A percentile compares a stretch with the other conserved stretches of the same genome.
These are phyloP conservation scores for Nigrospora sphaerica DNA, from an alignment of 2,329 filamentous ascomycete species.

Conservation along the genomic window DNA sequence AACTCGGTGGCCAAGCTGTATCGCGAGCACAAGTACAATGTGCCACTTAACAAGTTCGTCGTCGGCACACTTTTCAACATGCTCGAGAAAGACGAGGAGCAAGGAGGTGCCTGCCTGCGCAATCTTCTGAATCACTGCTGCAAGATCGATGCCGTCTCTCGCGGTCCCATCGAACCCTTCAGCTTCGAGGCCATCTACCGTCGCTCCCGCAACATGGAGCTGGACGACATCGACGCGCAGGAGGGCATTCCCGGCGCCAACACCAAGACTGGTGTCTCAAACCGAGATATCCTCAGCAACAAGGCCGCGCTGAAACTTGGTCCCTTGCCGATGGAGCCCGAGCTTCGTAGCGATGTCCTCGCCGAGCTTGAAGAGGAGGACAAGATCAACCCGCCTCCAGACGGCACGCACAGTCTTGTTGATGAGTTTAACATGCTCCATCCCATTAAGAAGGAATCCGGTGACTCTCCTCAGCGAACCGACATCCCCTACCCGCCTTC, in stretches of 20 bases:
- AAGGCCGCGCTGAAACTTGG: slow-evolving; percentile 64
- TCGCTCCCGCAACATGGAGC: slow-evolving; percentile 51
- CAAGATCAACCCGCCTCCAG: slow-evolving; percentile 60
- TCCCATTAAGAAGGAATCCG: slow-evolving; percentile 83
- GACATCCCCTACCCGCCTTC: slow-evolving; percentile 85
- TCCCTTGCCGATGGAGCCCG: slow-evolving; percentile 73
- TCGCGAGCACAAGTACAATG: slow-evolving; percentile 76
- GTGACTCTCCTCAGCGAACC: slow-evolving; percentile 70
- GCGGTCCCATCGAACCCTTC: slow-evolving; percentile 58
- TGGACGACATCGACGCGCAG: slow-evolving; percentile 55
- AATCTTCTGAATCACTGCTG: slow-evolving; percentile 61
- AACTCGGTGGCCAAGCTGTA: slow-evolving; percentile 78
- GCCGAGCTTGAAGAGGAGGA: slow-evolving; percentile 85
- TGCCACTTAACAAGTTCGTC: slow-evolving; percentile 81
- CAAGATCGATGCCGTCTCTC: slow-evolving; percentile 48
- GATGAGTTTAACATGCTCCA: slow-evolving; percentile 79
- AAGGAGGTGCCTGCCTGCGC: slow-evolving; percentile 72
- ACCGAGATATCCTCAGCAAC: slow-evolving; percentile 52
- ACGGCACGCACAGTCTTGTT: slow-evolving; percentile 66
- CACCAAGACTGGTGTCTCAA: slow-evolving; percentile 52
- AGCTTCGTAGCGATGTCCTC: slow-evolving; percentile 77
- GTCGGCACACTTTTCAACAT: slow-evolving; percentile 81
- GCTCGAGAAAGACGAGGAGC: slow-evolving; percentile 76
- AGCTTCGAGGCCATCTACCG: slow-evolving; percentile 55
- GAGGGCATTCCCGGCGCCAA: slow-evolving; percentile 54